A percentile compares a stretch with the other conserved stretches of the same genome.
phyloP scores from a whole-genome alignment of 208 protist genomes.

The Acanthamoeba sp. region DNA sequence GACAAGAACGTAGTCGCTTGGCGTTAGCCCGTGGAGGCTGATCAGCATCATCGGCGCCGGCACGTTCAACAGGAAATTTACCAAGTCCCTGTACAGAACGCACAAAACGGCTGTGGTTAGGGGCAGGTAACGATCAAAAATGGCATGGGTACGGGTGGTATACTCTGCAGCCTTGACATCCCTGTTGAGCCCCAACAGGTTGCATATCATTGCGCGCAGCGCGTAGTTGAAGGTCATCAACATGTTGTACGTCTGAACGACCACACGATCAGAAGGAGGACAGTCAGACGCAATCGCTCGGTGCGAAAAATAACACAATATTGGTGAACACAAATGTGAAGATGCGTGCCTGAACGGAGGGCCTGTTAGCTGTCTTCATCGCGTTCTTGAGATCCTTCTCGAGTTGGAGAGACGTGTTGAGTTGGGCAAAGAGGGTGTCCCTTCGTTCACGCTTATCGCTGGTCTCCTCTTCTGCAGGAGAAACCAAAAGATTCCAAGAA shows the following conservation, averaged over 20 bases:
- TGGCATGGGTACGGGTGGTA: not conserved
- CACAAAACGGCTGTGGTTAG: too few relatives aligned
- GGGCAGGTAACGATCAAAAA: not conserved
- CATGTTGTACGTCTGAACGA: not conserved
- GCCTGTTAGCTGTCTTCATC: not conserved
- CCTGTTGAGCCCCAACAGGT: not conserved
- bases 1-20: not conserved
- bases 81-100: not conserved
- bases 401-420: not conserved
- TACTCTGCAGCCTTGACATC: not conserved
- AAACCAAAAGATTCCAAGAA: not conserved
- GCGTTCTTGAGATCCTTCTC: not conserved
- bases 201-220: not conserved
- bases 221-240: not conserved
- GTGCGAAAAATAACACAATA: too few relatives aligned
- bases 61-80: not conserved
- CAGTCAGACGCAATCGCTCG: too few relatives aligned
- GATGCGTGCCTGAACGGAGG: not conserved
- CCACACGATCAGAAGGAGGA: too few relatives aligned
- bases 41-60: constrained; percentile 6
- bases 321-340: too few relatives aligned
- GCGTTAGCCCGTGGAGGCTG: not conserved
- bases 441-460: not conserved
- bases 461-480: not conserved
- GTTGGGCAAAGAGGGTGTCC: not conserved